These are phyloP conservation scores for Tetrahymena elliotti DNA, from an alignment of 73 alveolate species.

Conservation along the genomic window DNA sequence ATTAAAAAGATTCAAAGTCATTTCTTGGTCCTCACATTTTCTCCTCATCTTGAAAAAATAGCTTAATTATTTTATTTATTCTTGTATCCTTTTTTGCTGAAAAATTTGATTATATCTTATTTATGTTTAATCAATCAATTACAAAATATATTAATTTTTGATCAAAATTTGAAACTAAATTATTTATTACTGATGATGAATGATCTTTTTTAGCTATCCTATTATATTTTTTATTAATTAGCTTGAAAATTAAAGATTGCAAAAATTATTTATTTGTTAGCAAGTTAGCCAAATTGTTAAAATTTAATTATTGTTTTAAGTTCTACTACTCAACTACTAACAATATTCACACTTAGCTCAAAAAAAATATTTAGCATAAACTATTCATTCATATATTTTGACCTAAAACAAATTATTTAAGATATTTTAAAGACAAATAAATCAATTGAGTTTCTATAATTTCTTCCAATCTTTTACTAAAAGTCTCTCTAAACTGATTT, in stretches of 20 bases:
- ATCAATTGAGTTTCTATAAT: slow-evolving; percentile 24
- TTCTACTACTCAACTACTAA: not conserved
- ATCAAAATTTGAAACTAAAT: not conserved
- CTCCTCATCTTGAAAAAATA: not conserved
- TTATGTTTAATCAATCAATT: not conserved
- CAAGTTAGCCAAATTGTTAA: not conserved
- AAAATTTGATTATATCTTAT: not conserved
- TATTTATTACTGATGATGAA: too few relatives aligned
- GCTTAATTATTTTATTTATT: too few relatives aligned
- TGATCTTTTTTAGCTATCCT: not conserved
- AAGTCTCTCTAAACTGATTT: slow-evolving; percentile 3
- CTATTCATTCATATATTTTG: too few relatives aligned
- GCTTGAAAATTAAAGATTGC: too few relatives aligned
- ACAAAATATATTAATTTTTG: not conserved
- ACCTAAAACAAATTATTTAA: not conserved
- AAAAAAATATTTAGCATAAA: too few relatives aligned
- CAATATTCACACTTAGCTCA: not conserved
- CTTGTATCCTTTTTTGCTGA: not conserved
- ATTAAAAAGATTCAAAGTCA: not conserved
- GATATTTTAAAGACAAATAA: too few relatives aligned
- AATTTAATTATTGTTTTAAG: not conserved
- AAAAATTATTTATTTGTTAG: too few relatives aligned
- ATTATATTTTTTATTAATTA: too few relatives aligned
- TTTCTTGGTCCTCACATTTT: not conserved
- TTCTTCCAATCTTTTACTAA: slow-evolving; percentile 21